Evolutionary conservation across 805 yeast genomes (phyloP).

Genomic region (Pichia heedii): DNA sequence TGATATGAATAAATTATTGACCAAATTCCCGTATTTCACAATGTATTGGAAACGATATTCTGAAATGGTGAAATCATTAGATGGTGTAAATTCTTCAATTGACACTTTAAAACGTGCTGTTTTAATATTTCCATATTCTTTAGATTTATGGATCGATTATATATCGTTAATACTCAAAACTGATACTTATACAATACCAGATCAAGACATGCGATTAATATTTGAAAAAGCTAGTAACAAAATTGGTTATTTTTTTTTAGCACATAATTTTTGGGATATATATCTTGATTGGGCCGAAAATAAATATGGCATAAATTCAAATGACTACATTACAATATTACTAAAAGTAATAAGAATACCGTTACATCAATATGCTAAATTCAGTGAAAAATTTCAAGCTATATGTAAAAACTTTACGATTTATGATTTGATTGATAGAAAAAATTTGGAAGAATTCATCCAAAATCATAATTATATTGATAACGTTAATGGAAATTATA

Average conservation of each 20-base stretch:
- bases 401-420: conserved; percentile 29
- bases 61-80: conserved; percentile 44
- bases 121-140: conserved; percentile 42
- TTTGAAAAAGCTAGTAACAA: conserved; percentile 40
- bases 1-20: conserved; percentile 36
- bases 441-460: conserved; percentile 23
- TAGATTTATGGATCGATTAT: conserved; percentile 67
- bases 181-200: conserved; percentile 33
- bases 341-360: conserved; percentile 49
- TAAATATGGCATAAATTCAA: conserved; percentile 26
- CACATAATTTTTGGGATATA: conserved; percentile 80
- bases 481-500: conserved; percentile 6
- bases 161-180: conserved; percentile 41
- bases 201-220: conserved; percentile 28
- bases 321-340: conserved; percentile 33
- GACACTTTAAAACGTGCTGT: conserved; percentile 37
- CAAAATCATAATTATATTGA: not conserved
- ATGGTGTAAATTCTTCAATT: conserved; percentile 45
- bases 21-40: conserved; percentile 48
- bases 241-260: conserved; percentile 64
- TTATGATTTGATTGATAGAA: conserved; percentile 24
- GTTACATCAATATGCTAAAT: conserved; percentile 77
- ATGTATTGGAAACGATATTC: conserved; percentile 58
- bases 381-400: conserved; percentile 44
- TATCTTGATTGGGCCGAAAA: conserved; percentile 53